phyloP scores from a whole-genome alignment of 768 basidiomycete species.

The Ephemerocybe angulata region DNA sequence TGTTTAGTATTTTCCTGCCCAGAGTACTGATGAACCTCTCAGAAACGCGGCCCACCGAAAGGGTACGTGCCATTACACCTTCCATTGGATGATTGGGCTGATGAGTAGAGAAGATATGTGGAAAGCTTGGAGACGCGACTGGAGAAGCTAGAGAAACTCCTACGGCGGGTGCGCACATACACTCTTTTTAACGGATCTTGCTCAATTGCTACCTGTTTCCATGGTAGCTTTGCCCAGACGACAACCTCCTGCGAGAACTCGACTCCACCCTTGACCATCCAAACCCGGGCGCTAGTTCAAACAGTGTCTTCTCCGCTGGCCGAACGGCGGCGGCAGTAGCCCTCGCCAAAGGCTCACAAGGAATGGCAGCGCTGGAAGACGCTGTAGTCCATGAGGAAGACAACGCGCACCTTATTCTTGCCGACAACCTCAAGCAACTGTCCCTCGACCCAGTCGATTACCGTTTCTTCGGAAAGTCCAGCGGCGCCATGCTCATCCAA shows the following conservation, averaged over 20 bases:
- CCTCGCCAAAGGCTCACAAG: not conserved
- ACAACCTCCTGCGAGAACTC: conserved; percentile 56
- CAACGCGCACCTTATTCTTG: conserved; percentile 31
- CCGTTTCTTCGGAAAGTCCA: conserved; percentile 55
- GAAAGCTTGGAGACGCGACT: conserved; percentile 58
- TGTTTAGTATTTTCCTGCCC: conserved; percentile 12
- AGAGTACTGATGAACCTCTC: conserved; percentile 1
- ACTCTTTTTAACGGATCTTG: not conserved
- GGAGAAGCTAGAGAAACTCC: conserved; percentile 59
- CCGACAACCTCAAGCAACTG: conserved; percentile 34
- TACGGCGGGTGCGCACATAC: conserved; percentile 32
- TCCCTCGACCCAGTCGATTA: conserved; percentile 32
- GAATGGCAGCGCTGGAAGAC: conserved; percentile 12
- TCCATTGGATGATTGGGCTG: not conserved
- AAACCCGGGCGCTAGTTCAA: conserved; percentile 16
- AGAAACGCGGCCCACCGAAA: conserved; percentile 62
- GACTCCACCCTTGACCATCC: conserved; percentile 30
- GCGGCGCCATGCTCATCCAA: conserved; percentile 50
- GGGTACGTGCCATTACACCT: conserved; percentile 35
- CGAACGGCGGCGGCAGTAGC: conserved; percentile 17
- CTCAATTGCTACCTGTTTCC: not conserved
- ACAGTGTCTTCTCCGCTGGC: conserved; percentile 20
- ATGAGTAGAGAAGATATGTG: conserved; percentile 41
- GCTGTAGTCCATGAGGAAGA: conserved; percentile 29
- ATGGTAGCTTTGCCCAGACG: conserved; percentile 61